phyloP scores from a whole-genome alignment of 2,329 filamentous ascomycete species.

The Colletotrichum abscissum region DNA sequence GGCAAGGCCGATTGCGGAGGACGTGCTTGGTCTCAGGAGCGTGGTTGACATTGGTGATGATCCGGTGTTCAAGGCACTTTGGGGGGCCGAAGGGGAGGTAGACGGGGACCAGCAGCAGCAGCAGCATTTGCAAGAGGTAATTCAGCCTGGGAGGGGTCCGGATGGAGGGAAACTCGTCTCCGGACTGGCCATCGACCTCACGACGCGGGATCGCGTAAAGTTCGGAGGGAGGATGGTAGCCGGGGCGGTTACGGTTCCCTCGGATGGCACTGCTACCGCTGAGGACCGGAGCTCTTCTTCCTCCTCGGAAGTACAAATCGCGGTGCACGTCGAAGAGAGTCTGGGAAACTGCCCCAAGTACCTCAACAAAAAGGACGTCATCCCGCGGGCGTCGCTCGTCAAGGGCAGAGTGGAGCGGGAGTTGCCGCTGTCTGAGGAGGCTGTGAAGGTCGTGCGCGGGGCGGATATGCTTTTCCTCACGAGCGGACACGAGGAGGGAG shows the following conservation, averaged over 20 bases:
- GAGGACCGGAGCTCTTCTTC: not conserved
- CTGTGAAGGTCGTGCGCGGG: conserved; percentile 67
- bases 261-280: conserved; percentile 37
- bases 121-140: conserved; percentile 51
- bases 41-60: conserved; percentile 72
- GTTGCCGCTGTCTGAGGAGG: conserved; percentile 61
- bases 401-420: conserved; percentile 41
- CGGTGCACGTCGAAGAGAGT: conserved; percentile 76
- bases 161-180: conserved; percentile 52
- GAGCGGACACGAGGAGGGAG: conserved; percentile 64
- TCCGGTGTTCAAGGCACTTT: conserved; percentile 75
- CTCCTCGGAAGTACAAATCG: conserved; percentile 59
- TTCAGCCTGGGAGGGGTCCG: conserved; percentile 50
- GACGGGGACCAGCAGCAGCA: no score
- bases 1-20: conserved; percentile 69
- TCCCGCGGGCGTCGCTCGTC: conserved; percentile 37
- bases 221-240: conserved; percentile 76
- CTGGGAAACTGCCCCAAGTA: conserved; percentile 92
- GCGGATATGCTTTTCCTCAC: conserved; percentile 85
- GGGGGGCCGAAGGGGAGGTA: conserved; percentile 52
- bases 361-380: conserved; percentile 77
- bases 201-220: conserved; percentile 78
- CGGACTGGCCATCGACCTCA: conserved; percentile 72
- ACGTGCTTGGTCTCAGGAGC: conserved; percentile 72
- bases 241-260: conserved; percentile 58